Conservation (phyloP, 2,329 filamentous ascomycete genomes). For the Exophiala sp. region DNA sequence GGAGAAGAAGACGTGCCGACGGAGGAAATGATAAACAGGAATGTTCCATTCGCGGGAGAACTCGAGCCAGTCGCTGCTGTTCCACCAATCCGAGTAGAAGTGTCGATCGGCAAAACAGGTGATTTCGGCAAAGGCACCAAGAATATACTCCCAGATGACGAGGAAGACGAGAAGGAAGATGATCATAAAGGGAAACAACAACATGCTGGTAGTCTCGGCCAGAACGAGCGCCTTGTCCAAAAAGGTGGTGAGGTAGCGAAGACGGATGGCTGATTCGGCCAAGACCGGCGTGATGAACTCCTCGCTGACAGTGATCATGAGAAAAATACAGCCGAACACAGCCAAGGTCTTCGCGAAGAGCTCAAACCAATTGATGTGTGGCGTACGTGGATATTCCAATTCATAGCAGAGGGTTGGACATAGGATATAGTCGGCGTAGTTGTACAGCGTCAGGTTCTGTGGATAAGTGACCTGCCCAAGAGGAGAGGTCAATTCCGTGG, state of each 20-base stretch:
- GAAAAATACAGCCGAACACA: constrained; percentile 93
- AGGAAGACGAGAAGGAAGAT: constrained; percentile 94
- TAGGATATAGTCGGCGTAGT: constrained; percentile 82
- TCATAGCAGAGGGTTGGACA: constrained; percentile 98
- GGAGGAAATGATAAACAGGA: constrained; percentile 94
- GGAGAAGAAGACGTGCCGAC: constrained; percentile 88
- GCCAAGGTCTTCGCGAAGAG: constrained; percentile 82
- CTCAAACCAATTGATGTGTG: constrained; percentile 71
- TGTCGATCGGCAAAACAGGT: constrained; percentile 89
- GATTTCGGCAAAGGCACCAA: constrained; percentile 92
- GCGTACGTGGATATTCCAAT: constrained; percentile 84
- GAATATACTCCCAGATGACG: constrained; percentile 95
- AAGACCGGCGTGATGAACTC: constrained; percentile 94
- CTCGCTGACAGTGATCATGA: constrained; percentile 85
- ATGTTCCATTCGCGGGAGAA: constrained; percentile 97
- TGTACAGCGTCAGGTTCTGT: constrained; percentile 74
- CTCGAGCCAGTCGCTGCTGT: constrained; percentile 66
- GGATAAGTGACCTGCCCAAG: constrained; percentile 89
- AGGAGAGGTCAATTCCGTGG: constrained; percentile 85
- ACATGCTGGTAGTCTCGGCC: constrained; percentile 81
- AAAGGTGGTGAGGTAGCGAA: constrained; percentile 45
- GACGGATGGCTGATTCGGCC: constrained; percentile 61
- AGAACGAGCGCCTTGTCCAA: constrained; percentile 74
- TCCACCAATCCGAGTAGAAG: constrained; percentile 80
- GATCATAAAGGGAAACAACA: constrained; percentile 96